phyloP scores from a whole-genome alignment of 1,139 yeast genomes.

The Arxiozyma bovina region DNA sequence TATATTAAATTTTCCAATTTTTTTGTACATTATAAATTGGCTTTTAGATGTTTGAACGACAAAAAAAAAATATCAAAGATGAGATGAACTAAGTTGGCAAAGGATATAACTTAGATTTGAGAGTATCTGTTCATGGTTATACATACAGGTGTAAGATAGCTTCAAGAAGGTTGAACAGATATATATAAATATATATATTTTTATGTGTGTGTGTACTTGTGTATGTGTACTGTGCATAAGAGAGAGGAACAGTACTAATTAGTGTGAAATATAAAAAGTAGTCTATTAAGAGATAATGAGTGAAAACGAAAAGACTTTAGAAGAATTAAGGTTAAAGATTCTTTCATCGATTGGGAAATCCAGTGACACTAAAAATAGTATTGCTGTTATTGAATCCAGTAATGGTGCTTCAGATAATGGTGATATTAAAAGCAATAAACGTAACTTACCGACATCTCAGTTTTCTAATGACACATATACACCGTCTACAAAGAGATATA shows the following conservation, averaged over 20 bases:
- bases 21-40: no score
- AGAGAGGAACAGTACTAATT: neutral
- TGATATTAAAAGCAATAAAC: neutral
- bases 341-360: conserved; percentile 20
- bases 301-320: conserved; percentile 16
- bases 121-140: neutral
- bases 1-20: no score
- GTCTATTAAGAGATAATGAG: neutral
- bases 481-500: neutral
- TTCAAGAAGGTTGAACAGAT: neutral
- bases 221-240: no score
- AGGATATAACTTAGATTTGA: neutral
- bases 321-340: conserved; percentile 24
- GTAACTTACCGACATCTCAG: neutral
- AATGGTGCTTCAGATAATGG: no score
- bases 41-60: neutral
- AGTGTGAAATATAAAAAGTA: neutral
- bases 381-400: neutral
- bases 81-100: neutral
- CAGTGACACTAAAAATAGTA: neutral
- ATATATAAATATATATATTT: no score
- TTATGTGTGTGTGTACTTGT: neutral
- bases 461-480: neutral
- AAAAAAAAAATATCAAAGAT: neutral
- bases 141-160: no score